Conservation (phyloP, 768 basidiomycete genomes). For the Terana coerulea region DNA sequence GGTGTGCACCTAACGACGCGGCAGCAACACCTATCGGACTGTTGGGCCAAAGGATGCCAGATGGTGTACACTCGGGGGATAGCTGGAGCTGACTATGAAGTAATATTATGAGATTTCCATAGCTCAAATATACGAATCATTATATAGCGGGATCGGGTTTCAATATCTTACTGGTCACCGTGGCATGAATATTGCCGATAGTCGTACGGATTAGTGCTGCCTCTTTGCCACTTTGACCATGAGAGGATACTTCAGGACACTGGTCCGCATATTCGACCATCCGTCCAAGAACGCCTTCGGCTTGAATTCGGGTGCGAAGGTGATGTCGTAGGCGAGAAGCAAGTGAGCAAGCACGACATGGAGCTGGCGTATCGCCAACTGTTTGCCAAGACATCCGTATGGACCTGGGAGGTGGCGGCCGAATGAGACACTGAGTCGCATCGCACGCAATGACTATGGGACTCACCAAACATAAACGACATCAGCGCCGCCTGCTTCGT, state of each 20-base stretch:
- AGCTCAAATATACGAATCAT: not conserved
- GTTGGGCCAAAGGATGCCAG: too few species aligned
- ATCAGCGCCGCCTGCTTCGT: slow-evolving; percentile 12
- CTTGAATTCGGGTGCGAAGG: slow-evolving; percentile 26
- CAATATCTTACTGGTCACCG: too few species aligned
- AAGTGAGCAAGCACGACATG: slow-evolving; percentile 23
- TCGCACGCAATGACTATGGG: too few species aligned
- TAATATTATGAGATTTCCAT: not conserved
- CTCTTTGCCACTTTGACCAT: too few species aligned
- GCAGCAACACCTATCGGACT: too few species aligned
- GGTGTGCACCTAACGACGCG: too few species aligned
- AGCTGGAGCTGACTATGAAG: not conserved
- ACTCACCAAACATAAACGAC: slow-evolving; percentile 19
- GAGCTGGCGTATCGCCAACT: slow-evolving; percentile 29
- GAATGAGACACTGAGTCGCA: too few species aligned
- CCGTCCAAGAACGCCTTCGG: slow-evolving; percentile 22
- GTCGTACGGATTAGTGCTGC: too few species aligned
- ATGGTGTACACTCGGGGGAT: too few species aligned
- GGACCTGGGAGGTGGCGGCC: slow-evolving; percentile 22
- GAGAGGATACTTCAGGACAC: too few species aligned
- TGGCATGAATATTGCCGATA: too few species aligned
- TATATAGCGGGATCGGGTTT: too few species aligned
- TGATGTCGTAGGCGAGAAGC: slow-evolving; percentile 28
- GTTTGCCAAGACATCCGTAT: slow-evolving; percentile 29
- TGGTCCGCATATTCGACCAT: slow-evolving; percentile 28